Evolutionary conservation across 768 basidiomycete species (phyloP).

Genomic region (Pholiota microspora): DNA sequence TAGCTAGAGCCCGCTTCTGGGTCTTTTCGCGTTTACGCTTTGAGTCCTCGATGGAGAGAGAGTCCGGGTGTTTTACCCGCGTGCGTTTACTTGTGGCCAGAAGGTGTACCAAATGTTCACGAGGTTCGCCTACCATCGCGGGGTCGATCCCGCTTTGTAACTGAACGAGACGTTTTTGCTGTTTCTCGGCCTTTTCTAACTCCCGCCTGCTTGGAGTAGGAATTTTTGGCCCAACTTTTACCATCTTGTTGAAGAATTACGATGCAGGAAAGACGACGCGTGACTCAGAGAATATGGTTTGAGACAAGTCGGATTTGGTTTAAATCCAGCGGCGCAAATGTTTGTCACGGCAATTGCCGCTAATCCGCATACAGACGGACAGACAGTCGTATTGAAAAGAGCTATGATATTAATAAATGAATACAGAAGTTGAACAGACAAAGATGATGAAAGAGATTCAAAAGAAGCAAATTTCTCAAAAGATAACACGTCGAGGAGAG

Average conservation of each 20-base stretch:
- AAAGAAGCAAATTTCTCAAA: neutral
- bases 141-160: constrained; percentile 13
- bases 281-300: constrained; percentile 4
- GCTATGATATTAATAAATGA: neutral
- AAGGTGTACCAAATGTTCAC: constrained; percentile 6
- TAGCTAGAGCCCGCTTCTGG: constrained; percentile 12
- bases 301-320: neutral
- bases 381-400: neutral
- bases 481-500: neutral
- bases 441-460: neutral
- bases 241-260: constrained; percentile 10
- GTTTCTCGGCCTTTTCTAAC: constrained; percentile 12
- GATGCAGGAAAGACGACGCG: neutral
- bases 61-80: constrained; percentile 10
- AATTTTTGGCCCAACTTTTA: constrained; percentile 17
- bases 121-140: constrained; percentile 1
- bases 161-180: constrained; percentile 11
- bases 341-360: neutral
- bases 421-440: neutral
- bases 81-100: constrained; percentile 8
- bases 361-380: neutral
- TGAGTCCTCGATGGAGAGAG: constrained; percentile 10
- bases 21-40: constrained; percentile 17
- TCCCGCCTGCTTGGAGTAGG: constrained; percentile 13
- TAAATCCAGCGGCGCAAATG: neutral